Evolutionary conservation across 1,284 basidiomycete species (phyloP), one percentile per base, ranked within the genome.

Genomic region (Ganoderma sinense): DNA sequence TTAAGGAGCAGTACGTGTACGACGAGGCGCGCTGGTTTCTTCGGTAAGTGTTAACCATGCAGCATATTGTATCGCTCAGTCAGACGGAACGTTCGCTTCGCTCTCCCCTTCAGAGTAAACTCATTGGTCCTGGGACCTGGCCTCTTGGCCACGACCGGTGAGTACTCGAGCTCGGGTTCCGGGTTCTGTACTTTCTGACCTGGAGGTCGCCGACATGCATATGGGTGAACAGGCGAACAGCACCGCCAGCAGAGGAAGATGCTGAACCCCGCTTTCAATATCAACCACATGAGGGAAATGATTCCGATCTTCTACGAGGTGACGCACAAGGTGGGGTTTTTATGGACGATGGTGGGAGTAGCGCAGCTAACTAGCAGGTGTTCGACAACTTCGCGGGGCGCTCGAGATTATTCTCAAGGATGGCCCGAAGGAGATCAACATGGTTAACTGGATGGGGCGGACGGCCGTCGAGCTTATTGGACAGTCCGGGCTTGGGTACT

Each of bases 1-100:
- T 80, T 23, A 81, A 80, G 69, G 80, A 82, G n/a, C 75, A 78
- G 53, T 68, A 78, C 33, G 64, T 75, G 20, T 81, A 77, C 64
- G 77, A 79, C 29, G 77, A 80, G n/a, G 26, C 66, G 1, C 23
- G 6, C 2, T 72, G 43, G 23, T 68, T 69, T 55, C 11, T 72
- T n/a, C 65, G 56, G 71, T 69, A 56, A 14, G 71, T 43, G 8
- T 16, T 31, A n/a, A n/a, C n/a, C 16, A 1, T 16, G 16, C 16
- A 26, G 29, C 39, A 13, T n/a, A 23, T 18, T 43, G 40, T 33
- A 33, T 7, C 4, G 33, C 33, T 33, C 33, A 33, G 33, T 7
- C 33, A 33, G 31, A 11, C 16, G 55, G 8, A 41, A 41, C 40
- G 14, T 41, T 41, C 11, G 14, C 40, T 41, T 41, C 14, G 2